Evolutionary conservation across 2,329 filamentous ascomycete species (phyloP).

Genomic region (Trichophyton equinum): DNA sequence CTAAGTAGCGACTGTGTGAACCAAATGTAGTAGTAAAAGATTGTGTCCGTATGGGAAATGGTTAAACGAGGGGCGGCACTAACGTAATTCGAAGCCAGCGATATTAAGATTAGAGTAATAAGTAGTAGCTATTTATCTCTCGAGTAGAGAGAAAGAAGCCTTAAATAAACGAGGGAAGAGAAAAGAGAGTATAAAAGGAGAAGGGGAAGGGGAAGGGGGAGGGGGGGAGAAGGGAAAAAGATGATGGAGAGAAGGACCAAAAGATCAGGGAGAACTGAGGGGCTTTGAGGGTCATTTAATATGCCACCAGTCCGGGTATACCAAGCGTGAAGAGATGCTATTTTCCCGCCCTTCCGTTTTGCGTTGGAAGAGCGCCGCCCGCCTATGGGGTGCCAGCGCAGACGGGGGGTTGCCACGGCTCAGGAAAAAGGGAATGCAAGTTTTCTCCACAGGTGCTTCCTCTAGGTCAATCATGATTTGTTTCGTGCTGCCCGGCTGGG

Average conservation of each 20-base stretch:
- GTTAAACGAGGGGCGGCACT: not conserved
- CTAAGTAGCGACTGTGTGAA: not conserved
- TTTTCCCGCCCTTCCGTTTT: not conserved
- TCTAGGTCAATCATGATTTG: not conserved
- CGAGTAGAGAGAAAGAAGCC: not conserved
- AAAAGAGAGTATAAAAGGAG: not conserved
- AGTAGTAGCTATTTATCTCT: not conserved
- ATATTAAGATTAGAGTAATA: constrained; percentile 7
- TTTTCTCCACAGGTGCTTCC: not conserved
- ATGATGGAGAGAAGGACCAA: not conserved
- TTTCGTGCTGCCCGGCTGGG: not conserved
- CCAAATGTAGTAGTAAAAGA: not conserved
- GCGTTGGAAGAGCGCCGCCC: not conserved
- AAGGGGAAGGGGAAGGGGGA: not conserved
- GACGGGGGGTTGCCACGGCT: not conserved
- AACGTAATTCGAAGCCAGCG: constrained; percentile 14
- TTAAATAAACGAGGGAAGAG: not conserved
- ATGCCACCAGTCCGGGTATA: not conserved
- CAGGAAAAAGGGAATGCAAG: not conserved
- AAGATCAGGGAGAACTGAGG: not conserved
- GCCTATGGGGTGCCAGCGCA: not conserved
- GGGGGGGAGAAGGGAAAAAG: not conserved
- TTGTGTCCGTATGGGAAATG: not conserved
- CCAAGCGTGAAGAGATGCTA: not conserved
- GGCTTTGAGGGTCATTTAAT: not conserved